Evolutionary conservation across 2,329 filamentous ascomycete genomes (phyloP).

Genomic region (Curvularia hawaiiensis): DNA sequence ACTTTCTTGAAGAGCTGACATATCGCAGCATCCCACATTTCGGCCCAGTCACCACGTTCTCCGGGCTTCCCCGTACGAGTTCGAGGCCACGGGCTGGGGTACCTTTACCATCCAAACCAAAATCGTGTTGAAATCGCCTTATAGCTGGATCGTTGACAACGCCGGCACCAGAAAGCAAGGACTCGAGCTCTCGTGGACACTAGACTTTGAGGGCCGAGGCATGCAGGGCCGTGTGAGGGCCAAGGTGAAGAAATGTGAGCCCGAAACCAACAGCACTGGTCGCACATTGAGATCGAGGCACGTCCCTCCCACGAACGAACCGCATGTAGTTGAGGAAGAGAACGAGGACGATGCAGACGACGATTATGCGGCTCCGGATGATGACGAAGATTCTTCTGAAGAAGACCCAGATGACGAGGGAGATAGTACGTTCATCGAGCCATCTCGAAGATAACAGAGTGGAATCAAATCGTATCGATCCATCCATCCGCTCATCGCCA

Average conservation of each 20-base stretch:
- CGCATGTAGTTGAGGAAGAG: constrained; percentile 12
- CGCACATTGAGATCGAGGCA: constrained; percentile 18
- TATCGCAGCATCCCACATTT: constrained; percentile 50
- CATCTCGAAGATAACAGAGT: constrained; percentile 15
- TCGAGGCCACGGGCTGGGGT: constrained; percentile 52
- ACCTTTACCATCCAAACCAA: constrained; percentile 48
- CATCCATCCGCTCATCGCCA: no score
- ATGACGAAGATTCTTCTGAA: constrained; percentile 26
- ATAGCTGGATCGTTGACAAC: constrained; percentile 51
- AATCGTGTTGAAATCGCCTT: constrained; percentile 51
- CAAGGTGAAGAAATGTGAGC: constrained; percentile 45
- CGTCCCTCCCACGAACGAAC: not conserved
- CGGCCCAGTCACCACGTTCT: constrained; percentile 44
- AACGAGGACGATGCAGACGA: constrained; percentile 3
- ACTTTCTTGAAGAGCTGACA: constrained; percentile 3
- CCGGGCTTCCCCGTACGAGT: constrained; percentile 47
- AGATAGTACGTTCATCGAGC: constrained; percentile 23
- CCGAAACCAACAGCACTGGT: constrained; percentile 24
- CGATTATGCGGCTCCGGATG: not conserved
- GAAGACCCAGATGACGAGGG: constrained; percentile 25
- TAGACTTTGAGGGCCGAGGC: constrained; percentile 50
- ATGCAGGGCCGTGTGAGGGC: constrained; percentile 49
- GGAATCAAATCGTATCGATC: not conserved
- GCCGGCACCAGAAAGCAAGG: constrained; percentile 40
- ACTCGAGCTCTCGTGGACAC: constrained; percentile 50